Conservation (phyloP, 2,329 filamentous ascomycete genomes). For the Colletotrichum karsti region DNA sequence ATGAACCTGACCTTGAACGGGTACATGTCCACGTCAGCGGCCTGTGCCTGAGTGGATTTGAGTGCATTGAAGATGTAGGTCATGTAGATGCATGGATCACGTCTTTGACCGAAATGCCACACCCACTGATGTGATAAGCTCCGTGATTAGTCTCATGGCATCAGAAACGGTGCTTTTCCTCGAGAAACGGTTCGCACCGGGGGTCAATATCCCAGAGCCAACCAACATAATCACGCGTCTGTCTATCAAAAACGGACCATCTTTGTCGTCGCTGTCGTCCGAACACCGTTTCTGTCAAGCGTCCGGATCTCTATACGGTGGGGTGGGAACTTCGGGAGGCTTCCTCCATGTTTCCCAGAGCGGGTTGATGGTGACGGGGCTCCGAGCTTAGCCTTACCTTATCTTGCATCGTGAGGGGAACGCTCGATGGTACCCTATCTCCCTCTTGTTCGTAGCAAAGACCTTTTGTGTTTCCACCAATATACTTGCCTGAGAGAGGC, state of each 20-base stretch:
- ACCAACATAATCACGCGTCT: background rate
- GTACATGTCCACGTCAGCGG: background rate
- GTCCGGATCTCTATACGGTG: background rate
- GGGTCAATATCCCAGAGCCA: background rate
- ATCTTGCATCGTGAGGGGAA: conserved; percentile 19
- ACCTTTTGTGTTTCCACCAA: conserved; percentile 10
- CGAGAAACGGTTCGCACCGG: background rate
- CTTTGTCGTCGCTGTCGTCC: background rate
- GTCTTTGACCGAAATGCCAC: background rate
- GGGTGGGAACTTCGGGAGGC: conserved; percentile 20
- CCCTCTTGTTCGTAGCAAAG: background rate
- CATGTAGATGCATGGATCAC: background rate
- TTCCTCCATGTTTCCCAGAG: conserved; percentile 25
- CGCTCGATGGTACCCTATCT: background rate
- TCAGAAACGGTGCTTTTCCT: background rate
- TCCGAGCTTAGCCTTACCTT: conserved; percentile 17
- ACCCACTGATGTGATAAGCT: background rate
- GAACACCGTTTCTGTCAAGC: background rate
- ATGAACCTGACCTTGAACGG: background rate
- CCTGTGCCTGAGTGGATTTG: background rate
- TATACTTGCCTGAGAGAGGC: background rate
- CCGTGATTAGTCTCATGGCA: conserved; percentile 3
- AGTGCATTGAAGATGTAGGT: background rate
- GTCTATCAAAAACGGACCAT: background rate
- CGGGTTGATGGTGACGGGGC: background rate